Base-by-base conservation (phyloP, 2,329 filamentous ascomycete genomes). In the Fusarium cyanostomum region DNA sequence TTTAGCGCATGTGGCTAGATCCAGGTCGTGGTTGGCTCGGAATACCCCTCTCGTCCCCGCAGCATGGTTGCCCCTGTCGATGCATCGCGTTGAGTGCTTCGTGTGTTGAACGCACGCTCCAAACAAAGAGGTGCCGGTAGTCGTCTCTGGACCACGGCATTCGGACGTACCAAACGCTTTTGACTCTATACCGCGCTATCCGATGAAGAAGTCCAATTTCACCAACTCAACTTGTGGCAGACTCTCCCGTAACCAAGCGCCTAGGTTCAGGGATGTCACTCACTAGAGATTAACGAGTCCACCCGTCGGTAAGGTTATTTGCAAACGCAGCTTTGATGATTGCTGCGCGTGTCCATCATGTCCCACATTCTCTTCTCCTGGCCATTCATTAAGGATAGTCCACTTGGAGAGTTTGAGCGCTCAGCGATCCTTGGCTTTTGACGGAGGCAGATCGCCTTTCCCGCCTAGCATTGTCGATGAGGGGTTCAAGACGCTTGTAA, bases 31-130 rank as follows among this genome's bases (percentile, higher is more conserved):
- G 55, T 54, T 68, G 59, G 62, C 53, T 68, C 54, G 59, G 64
- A 62, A 64, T 66, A 56, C 56, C 52, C 63, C 41, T 65, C 61
- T 41, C 56, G 52, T 65, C 64, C 64, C 68, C 59, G 59, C 67
- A 70, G 64, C 43, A 49, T 54, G 45, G 46, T 37, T 33, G 46
- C 56, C 64, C 64, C 59, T 62, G 67, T 64, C 51, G 52, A 59
- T 58, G 55, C 55, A 41, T 59, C 43, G 49, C 52, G 51, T 52
- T 54, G 51, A 51, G 54, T 58, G 57, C 28, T 43, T 42, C 44
- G 42, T 52, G 52, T 49, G 45, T 39, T 39, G 49, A 57, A 45
- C 45, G 48, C 63, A 31, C 50, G 42, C 52, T 62, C 50, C 42
- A 28, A 45, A 43, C 18, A 33, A 52, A 52, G 44, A 53, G 57